Base-by-base conservation (phyloP, 108 stramenopile species). In the Seminavis robusta region DNA sequence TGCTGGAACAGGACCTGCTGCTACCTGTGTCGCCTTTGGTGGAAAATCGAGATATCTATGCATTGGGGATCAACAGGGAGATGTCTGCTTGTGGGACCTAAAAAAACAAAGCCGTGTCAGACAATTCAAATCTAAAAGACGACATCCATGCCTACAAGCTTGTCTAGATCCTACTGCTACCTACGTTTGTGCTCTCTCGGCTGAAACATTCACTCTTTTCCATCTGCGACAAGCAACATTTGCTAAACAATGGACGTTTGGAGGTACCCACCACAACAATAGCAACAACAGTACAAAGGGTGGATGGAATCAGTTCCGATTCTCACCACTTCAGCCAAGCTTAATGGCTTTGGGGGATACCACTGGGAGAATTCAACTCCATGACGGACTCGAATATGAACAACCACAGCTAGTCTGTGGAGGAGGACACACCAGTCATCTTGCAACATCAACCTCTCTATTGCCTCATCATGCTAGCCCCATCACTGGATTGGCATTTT, bases 41-140 rank as follows among this genome's bases (percentile, higher is more conserved):
- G 73, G 73, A 29, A 74, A 74, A 50, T 59, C 62, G 2, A 26
- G 73, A 6, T 74, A 74, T 47, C 42, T 74, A 4, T 59, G 60
- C 36, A 34, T 74, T 3, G 66, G 65, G 0, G 73, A 74, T 54
- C 47, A 36, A 10, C 47, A 21, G 25, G 73, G 73, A 17, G 61
- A 56, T 29, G 67, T 67, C 3, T 74, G 65, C 44, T 33, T 74
- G 30, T 74, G 73, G 73, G 73, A 74, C 40, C 27, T 74, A 24
- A 74, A 74, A 52, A 74, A 74, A 41, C 56, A 44, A 24, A 6
- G 41, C 4, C 24, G 73, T 7, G 73, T 74, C 11, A 56, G 73
- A 16, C 56, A 61, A 16, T 74, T 69, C 44, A 59, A 59, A 38
- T 61, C 62, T 29, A n/a, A n/a, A n/a, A 21, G 50, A 6, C 39